These are phyloP conservation scores for Strobilomyces echinocephalus DNA, from an alignment of 768 basidiomycete genomes.

Conservation along the genomic window DNA sequence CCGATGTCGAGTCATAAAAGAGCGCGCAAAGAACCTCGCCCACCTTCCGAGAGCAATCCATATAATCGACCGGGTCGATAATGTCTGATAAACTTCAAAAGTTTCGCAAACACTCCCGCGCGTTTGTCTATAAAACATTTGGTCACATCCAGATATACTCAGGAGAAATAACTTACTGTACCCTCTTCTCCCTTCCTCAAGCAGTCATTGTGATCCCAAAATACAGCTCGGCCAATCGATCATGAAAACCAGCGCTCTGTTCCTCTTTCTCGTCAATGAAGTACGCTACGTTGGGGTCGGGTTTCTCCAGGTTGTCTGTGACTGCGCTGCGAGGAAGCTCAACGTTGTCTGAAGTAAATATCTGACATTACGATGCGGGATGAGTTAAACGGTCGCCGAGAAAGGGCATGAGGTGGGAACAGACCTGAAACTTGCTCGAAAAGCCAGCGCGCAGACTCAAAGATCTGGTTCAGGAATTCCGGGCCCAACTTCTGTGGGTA, in stretches of 20 bases:
- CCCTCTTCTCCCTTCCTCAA: conserved; percentile 55
- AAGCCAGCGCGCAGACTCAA: too few relatives aligned
- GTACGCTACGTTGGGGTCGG: conserved; percentile 73
- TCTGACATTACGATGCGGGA: conserved; percentile 49
- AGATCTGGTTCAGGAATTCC: too few relatives aligned
- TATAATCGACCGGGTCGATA: too few relatives aligned
- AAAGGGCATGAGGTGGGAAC: background rate
- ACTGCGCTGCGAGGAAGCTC: conserved; percentile 79
- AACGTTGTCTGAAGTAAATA: conserved; percentile 93
- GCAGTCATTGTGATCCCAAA: conserved; percentile 59
- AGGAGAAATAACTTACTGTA: conserved; percentile 30
- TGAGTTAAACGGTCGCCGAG: background rate
- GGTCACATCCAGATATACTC: background rate
- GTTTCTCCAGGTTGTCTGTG: conserved; percentile 68
- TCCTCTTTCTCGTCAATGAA: conserved; percentile 73
- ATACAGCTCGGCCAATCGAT: conserved; percentile 86
- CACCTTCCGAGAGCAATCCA: too few relatives aligned
- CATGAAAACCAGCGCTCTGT: conserved; percentile 65
- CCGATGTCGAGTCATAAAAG: too few relatives aligned
- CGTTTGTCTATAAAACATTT: conserved; percentile 37
- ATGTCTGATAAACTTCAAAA: conserved; percentile 67
- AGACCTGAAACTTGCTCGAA: conserved; percentile 60
- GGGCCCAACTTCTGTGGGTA: too few relatives aligned
- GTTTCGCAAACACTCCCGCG: conserved; percentile 55
- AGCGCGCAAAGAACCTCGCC: too few relatives aligned